A percentile compares a stretch with the other conserved stretches of the same genome.
phyloP scores from a whole-genome alignment of 2,329 filamentous ascomycete species.

The Madurella mycetomatis region DNA sequence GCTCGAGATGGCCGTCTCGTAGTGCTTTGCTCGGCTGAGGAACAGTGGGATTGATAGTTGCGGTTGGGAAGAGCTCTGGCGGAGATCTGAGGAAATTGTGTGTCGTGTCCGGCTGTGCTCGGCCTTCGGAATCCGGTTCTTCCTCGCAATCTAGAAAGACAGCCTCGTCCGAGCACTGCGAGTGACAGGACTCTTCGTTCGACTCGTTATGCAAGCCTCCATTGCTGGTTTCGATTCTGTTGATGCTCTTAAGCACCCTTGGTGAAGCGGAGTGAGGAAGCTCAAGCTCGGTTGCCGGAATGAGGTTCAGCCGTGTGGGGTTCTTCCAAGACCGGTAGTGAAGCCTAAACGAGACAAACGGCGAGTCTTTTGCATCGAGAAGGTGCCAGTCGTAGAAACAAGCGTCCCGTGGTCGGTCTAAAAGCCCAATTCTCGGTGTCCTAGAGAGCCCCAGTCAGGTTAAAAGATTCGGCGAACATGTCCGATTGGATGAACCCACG shows the following conservation, averaged over 20 bases:
- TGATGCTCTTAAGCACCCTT: conserved; percentile 1
- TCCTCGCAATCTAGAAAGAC: conserved; percentile 15
- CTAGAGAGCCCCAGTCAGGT: conserved; percentile 31
- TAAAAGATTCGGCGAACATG: no score
- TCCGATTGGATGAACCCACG: conserved; percentile 36
- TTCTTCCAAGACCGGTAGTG: conserved; percentile 52
- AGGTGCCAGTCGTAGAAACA: conserved; percentile 51
- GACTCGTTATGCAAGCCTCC: not conserved
- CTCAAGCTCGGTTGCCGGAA: conserved; percentile 31
- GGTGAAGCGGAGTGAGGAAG: conserved; percentile 11
- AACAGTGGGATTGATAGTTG: conserved; percentile 1
- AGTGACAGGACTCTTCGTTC: not conserved
- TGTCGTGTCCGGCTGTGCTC: conserved; percentile 14
- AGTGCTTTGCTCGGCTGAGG: conserved; percentile 33
- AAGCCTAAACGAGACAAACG: conserved; percentile 51
- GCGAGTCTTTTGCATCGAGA: conserved; percentile 46
- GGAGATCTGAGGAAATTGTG: conserved; percentile 31
- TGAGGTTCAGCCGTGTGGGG: conserved; percentile 45
- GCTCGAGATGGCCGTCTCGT: conserved; percentile 24
- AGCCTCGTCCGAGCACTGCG: conserved; percentile 12
- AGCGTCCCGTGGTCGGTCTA: conserved; percentile 48
- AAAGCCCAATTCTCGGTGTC: conserved; percentile 48
- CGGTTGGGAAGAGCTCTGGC: conserved; percentile 27
- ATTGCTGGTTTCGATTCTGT: not conserved
- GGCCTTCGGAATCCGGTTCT: not conserved